phyloP scores from a whole-genome alignment of 2,329 filamentous ascomycete species.

The Ophiosphaerella herpotricha region DNA sequence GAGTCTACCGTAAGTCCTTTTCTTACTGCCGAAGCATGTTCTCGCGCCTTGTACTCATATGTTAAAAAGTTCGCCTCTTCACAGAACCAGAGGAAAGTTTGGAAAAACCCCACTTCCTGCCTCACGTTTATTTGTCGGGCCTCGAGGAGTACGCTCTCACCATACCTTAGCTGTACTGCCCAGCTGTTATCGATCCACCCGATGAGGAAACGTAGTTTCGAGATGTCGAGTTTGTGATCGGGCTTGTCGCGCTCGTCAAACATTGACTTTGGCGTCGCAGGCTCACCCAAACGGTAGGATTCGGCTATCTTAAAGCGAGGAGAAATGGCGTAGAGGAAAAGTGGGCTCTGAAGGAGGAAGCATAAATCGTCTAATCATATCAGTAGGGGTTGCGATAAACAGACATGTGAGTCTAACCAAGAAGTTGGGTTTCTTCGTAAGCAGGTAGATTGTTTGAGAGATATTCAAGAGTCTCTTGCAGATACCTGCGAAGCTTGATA shows the following conservation, averaged over 20 bases:
- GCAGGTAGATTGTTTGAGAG: slow-evolving; percentile 5
- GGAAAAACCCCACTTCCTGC: slow-evolving; percentile 1
- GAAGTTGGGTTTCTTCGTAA: slow-evolving; percentile 6
- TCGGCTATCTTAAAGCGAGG: slow-evolving; percentile 1
- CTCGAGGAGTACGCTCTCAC: slow-evolving; percentile 7
- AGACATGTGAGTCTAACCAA: slow-evolving; percentile 2
- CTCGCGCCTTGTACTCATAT: slow-evolving; percentile 11
- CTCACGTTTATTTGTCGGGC: slow-evolving; percentile 2
- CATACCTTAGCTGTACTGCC: slow-evolving; percentile 7
- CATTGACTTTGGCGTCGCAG: background rate
- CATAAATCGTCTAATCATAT: slow-evolving; percentile 7
- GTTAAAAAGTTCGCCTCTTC: slow-evolving; percentile 12
- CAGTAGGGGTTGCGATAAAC: background rate
- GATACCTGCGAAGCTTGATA: slow-evolving; percentile 1
- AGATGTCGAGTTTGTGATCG: background rate
- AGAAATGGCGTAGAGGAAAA: slow-evolving; percentile 11
- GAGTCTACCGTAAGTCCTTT: background rate
- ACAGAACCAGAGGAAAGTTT: slow-evolving; percentile 15
- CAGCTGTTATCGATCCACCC: slow-evolving; percentile 8
- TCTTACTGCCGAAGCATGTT: background rate
- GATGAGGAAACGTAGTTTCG: slow-evolving; percentile 5
- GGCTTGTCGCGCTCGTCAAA: background rate
- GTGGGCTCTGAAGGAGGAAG: slow-evolving; percentile 10
- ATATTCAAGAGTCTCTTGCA: slow-evolving; percentile 6
- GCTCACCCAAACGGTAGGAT: background rate